phyloP scores from a whole-genome alignment of 805 yeast genomes.

The Pichia manshurica region DNA sequence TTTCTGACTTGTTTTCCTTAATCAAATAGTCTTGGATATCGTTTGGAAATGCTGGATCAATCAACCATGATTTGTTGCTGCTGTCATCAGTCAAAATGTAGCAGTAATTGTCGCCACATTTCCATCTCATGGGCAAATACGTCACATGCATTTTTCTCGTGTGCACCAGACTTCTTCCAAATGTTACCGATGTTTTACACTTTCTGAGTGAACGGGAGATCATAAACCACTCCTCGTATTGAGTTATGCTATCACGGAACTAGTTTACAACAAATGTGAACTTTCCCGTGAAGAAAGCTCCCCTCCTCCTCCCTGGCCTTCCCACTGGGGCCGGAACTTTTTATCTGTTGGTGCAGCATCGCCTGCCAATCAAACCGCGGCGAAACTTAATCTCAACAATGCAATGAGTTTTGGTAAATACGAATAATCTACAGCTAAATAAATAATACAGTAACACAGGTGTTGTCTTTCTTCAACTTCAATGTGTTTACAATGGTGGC shows the following conservation, averaged over 20 bases:
- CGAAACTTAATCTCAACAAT: background rate
- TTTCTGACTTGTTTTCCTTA: constrained; percentile 34
- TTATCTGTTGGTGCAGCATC: background rate
- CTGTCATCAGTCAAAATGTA: constrained; percentile 68
- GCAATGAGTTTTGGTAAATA: too few relatives aligned
- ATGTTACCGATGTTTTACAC: background rate
- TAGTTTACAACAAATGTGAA: too few relatives aligned
- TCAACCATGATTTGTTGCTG: constrained; percentile 67
- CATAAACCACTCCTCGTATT: too few relatives aligned
- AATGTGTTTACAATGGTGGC: too few relatives aligned
- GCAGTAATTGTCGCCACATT: constrained; percentile 84
- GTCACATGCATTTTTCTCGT: constrained; percentile 69
- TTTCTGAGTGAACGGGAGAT: background rate
- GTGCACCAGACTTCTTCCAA: background rate
- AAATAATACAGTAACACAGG: too few relatives aligned
- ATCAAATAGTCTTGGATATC: constrained; percentile 50
- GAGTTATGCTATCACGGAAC: too few relatives aligned
- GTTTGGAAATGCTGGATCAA: constrained; percentile 87
- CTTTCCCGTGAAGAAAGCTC: too few relatives aligned
- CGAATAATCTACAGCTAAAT: too few relatives aligned
- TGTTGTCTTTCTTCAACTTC: too few relatives aligned
- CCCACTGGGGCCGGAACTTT: too few relatives aligned
- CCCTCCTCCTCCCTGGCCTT: too few relatives aligned
- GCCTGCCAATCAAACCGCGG: constrained; percentile 5
- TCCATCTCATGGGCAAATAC: constrained; percentile 91